These are phyloP conservation scores for Clitocybe nebularis DNA, from an alignment of 1,284 basidiomycete species.

Conservation along the genomic window DNA sequence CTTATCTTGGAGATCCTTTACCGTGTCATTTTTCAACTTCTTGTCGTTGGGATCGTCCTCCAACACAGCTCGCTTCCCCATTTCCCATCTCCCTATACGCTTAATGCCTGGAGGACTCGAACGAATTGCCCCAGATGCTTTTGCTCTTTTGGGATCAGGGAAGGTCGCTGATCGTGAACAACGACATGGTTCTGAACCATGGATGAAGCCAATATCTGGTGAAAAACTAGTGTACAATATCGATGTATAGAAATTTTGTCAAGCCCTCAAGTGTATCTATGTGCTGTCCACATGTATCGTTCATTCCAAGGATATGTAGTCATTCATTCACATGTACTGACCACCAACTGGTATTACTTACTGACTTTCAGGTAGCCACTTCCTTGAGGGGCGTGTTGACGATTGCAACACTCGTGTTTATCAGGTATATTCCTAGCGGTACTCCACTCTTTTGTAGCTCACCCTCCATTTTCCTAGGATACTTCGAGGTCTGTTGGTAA, in stretches of 20 bases:
- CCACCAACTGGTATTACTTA: too few relatives aligned
- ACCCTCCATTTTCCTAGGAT: too few relatives aligned
- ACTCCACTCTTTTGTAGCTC: too few relatives aligned
- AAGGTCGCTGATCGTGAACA: conserved; percentile 23
- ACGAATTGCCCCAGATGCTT: conserved; percentile 20
- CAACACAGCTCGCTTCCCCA: conserved; percentile 19
- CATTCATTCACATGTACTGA: too few relatives aligned
- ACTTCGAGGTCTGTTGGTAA: too few relatives aligned
- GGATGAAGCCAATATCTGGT: conserved; percentile 28
- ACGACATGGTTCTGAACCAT: conserved; percentile 9
- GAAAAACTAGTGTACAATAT: conserved; percentile 29
- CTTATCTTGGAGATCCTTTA: conserved; percentile 22
- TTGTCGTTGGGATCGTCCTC: conserved; percentile 18
- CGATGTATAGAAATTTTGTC: neutral
- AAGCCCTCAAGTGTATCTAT: too few relatives aligned
- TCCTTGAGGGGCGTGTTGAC: too few relatives aligned
- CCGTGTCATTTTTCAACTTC: conserved; percentile 25
- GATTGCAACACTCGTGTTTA: too few relatives aligned
- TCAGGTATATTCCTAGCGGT: too few relatives aligned
- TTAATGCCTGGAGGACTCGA: conserved; percentile 26
- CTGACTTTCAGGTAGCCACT: too few relatives aligned
- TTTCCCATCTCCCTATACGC: conserved; percentile 21
- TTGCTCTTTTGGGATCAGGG: conserved; percentile 24
- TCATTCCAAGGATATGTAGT: too few relatives aligned
- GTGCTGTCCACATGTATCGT: too few relatives aligned